phyloP scores from a whole-genome alignment of 306 rosid genomes.

The Vicia sativa region DNA sequence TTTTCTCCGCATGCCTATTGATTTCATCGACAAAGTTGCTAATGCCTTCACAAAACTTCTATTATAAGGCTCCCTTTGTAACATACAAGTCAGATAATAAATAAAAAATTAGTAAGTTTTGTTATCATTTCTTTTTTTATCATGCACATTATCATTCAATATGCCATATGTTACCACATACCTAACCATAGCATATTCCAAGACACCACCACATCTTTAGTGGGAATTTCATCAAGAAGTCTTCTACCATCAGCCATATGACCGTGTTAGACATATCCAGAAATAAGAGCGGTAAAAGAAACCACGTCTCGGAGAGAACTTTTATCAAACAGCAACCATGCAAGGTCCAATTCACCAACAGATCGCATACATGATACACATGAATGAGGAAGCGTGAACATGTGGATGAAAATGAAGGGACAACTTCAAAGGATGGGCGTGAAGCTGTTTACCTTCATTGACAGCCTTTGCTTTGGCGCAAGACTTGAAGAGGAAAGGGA shows the following conservation, averaged over 20 bases:
- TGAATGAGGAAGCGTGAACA: constrained; percentile 67
- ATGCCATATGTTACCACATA: constrained; percentile 55
- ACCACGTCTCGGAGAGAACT: constrained; percentile 59
- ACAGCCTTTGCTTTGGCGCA: constrained; percentile 55
- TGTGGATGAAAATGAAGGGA: constrained; percentile 56
- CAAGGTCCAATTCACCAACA: constrained; percentile 51
- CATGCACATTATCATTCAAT: too few species aligned
- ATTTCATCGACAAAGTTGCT: too few species aligned
- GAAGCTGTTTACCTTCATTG: constrained; percentile 67
- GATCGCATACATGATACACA: constrained; percentile 67
- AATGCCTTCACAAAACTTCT: too few species aligned
- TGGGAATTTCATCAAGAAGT: constrained; percentile 61
- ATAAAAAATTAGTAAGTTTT: too few species aligned
- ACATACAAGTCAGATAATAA: too few species aligned
- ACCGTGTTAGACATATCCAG: constrained; percentile 61
- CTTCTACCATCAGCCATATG: constrained; percentile 57
- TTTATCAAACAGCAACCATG: constrained; percentile 67
- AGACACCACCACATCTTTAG: constrained; percentile 68
- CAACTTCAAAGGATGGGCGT: constrained; percentile 62
- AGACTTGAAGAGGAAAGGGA: constrained; percentile 67
- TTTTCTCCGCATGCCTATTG: too few species aligned
- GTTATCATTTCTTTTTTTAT: too few species aligned
- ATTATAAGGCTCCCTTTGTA: too few species aligned
- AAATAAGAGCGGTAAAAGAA: constrained; percentile 74
- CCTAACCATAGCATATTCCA: constrained; percentile 95